Evolutionary conservation across 148 eudicot genomes (phyloP).

Genomic region (Vaccinium darrowii): DNA sequence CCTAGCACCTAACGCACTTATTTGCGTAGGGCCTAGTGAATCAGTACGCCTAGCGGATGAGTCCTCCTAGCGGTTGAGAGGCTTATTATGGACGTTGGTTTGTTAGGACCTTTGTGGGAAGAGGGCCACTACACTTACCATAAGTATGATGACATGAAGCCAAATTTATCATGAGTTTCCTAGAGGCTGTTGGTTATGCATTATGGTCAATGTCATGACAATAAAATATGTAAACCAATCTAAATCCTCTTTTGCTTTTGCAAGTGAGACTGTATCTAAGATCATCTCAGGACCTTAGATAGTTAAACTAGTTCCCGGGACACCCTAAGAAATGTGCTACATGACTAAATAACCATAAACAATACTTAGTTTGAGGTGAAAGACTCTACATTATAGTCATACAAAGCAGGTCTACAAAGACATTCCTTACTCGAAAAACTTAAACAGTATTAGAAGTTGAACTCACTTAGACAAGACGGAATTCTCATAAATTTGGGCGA

Average conservation of each 20-base stretch:
- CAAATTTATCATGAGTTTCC: neutral
- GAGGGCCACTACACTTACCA: neutral
- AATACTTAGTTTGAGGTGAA: neutral
- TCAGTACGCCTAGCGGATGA: too few species aligned
- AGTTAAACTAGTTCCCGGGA: neutral
- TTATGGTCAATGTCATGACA: neutral
- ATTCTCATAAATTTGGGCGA: slow-evolving; percentile 48
- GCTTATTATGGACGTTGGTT: too few species aligned
- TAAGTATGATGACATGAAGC: neutral
- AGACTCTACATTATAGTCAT: neutral
- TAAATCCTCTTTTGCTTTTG: neutral
- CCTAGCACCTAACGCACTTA: too few species aligned
- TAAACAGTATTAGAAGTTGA: neutral
- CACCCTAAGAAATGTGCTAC: neutral
- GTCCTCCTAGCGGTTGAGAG: too few species aligned
- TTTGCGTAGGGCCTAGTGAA: too few species aligned
- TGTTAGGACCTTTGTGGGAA: too few species aligned
- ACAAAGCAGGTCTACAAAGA: neutral
- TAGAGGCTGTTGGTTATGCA: neutral
- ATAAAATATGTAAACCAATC: neutral
- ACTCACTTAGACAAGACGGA: slow-evolving; percentile 64
- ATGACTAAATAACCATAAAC: neutral
- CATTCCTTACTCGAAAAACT: neutral
- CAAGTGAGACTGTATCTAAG: neutral
- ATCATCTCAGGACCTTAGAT: neutral